Evolutionary conservation across 225 moss, liverwort and hornwort species (phyloP), one percentile per base, ranked within the genome.

Genomic region (Physcomitrellopsis africana): DNA sequence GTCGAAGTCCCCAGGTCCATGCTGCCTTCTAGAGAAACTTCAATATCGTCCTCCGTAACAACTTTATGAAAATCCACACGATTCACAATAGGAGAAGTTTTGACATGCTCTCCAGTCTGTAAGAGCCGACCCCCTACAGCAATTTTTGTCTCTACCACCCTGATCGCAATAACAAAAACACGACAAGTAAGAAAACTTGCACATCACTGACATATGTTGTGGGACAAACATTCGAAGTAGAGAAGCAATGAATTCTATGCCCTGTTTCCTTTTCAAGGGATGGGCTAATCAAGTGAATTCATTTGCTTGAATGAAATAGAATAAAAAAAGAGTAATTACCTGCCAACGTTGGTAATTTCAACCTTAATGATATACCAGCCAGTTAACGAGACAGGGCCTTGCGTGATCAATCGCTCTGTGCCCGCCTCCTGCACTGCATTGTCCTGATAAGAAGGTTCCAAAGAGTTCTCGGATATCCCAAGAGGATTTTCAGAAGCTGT

Each of bases 321-420:
- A 73, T 46, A 26, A 60, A 37, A 70, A 32, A 65, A 65, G 54
- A 58, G 52, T 62, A 70, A 56, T 56, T 85, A 88, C 88, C 88
- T 83, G 81, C 74, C 79, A 78, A 58, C 74, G 54, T 76, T 78
- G 44, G 53, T 70, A 76, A 63, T 60, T 79, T 83, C 76, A 11
- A 86, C 74, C 79, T 81, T 88, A n/a, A 79, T 83, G 65, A 88
- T 67, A 51, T 88, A 79, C 88, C 88, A 88, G 68, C 79, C 77
- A 54, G 79, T 81, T 76, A 88, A 68, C 22, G 83, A 76, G 53
- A 88, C 51, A 70, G 85, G 85, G 60, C 88, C 88, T 63, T 88
- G 76, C 22, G 88, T 81, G 58, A 88, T 78, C 63, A 85, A n/a
- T 72, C 82, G 88, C 60, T 67, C 80, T 19, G 48, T 59, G 59